Base-by-base conservation (phyloP, 768 basidiomycete species). In the Myochromella boudieri region DNA sequence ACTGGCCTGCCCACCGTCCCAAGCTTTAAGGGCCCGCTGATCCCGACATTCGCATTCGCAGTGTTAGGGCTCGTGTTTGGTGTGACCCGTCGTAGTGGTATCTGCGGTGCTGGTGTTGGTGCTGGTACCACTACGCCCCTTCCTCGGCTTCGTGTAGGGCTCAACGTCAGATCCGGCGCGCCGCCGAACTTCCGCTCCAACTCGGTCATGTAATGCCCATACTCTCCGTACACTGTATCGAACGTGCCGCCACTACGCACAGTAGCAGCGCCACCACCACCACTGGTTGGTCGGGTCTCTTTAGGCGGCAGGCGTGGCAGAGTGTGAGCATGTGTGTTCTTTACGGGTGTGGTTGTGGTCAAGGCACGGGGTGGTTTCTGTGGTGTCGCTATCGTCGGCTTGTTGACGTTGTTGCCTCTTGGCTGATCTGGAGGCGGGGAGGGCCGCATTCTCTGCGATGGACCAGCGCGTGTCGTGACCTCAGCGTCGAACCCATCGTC, bases 401-500 rank as follows among this genome's bases (percentile, higher is more conserved):
- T 34, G 6, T 34, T 34, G n/a, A n/a, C n/a, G n/a, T n/a, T n/a
- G n/a, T n/a, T n/a, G n/a, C n/a, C n/a, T n/a, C n/a, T n/a, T n/a
- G n/a, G n/a, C n/a, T n/a, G n/a, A n/a, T n/a, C n/a, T n/a, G n/a
- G n/a, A n/a, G n/a, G n/a, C n/a, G n/a, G n/a, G n/a, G n/a, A n/a
- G n/a, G n/a, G n/a, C n/a, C n/a, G n/a, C n/a, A 34, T 53, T 56
- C 59, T 59, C 55, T 34, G 56, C 60, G 61, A 53, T 25, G 48
- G 50, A 24, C 48, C 55, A 8, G 57, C 61, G 37, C 61, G 57
- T 17, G 64, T 60, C 36, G 60, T 61, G 10, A 60, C 62, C n/a
- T 54, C 50, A 22, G 66, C 70, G 51, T 75, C 72, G 41, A 72
- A 73, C 46, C 73, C 65, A 39, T 74, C 71, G 28, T 66, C 62